A percentile compares a stretch with the other conserved stretches of the same genome.
Evolutionary conservation across 2,329 filamentous ascomycete genomes (phyloP).

Genomic region (Ascochyta fabae): DNA sequence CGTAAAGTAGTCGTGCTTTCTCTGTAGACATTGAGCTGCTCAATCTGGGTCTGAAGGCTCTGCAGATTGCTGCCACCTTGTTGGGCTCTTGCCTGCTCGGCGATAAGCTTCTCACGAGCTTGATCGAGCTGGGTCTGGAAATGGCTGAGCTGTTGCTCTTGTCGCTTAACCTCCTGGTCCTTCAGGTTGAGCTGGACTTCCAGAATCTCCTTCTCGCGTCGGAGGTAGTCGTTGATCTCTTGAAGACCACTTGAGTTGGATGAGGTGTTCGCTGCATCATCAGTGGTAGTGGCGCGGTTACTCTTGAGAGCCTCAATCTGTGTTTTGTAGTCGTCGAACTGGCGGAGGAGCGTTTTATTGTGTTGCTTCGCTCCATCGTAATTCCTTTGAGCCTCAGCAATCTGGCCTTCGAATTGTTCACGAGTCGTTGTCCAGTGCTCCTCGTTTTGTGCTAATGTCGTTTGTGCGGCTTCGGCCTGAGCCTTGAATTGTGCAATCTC

Average conservation of each 20-base stretch:
- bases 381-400: slow-evolving; percentile 76
- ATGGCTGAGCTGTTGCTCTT: slow-evolving; percentile 90
- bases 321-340: slow-evolving; percentile 80
- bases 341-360: slow-evolving; percentile 87
- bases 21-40: slow-evolving; percentile 93
- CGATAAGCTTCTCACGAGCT: slow-evolving; percentile 83
- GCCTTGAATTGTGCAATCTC: slow-evolving; percentile 76
- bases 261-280: slow-evolving; percentile 58
- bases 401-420: slow-evolving; percentile 81
- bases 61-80: slow-evolving; percentile 80
- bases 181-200: slow-evolving; percentile 96
- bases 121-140: slow-evolving; percentile 88
- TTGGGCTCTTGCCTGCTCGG: slow-evolving; percentile 80
- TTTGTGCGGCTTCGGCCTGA: slow-evolving; percentile 85
- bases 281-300: slow-evolving; percentile 64
- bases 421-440: slow-evolving; percentile 86
- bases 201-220: slow-evolving; percentile 95
- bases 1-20: slow-evolving; percentile 93
- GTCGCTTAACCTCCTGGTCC: slow-evolving; percentile 82
- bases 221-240: slow-evolving; percentile 88
- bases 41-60: slow-evolving; percentile 91
- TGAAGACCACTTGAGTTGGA: slow-evolving; percentile 76
- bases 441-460: slow-evolving; percentile 78
- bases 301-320: slow-evolving; percentile 84
- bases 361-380: slow-evolving; percentile 86